A percentile compares a stretch with the other conserved stretches of the same genome.
Evolutionary conservation across 768 basidiomycete genomes (phyloP).

Genomic region (Amanita inopinata): DNA sequence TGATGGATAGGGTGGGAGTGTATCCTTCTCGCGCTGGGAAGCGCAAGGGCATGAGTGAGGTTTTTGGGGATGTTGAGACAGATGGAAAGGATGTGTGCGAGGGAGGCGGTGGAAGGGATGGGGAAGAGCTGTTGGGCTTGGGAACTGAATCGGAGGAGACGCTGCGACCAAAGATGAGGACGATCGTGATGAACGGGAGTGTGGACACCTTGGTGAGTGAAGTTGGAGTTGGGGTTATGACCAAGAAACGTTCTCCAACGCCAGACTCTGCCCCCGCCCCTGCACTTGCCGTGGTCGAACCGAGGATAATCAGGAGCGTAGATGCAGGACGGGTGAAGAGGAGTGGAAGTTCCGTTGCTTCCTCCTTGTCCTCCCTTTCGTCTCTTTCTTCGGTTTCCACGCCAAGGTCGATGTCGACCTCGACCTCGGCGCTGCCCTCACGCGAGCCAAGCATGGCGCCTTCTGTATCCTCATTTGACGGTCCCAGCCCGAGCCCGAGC

Average conservation of each 20-base stretch:
- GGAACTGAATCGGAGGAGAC: constrained; percentile 49
- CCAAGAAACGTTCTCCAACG: no score
- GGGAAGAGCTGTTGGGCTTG: constrained; percentile 3
- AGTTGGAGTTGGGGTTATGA: constrained; percentile 30
- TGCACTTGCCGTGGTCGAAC: constrained; percentile 21
- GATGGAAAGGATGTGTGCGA: constrained; percentile 2
- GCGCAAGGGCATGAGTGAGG: no score
- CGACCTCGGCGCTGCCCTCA: no score
- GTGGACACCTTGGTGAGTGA: constrained; percentile 37
- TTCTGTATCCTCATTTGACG: no score
- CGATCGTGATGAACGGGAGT: constrained; percentile 37
- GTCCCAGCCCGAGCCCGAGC: no score
- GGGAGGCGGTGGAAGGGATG: constrained; percentile 10
- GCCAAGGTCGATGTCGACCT: background rate
- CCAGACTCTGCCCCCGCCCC: background rate
- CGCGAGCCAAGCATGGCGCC: no score
- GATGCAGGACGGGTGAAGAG: constrained; percentile 33
- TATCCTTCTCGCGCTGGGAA: constrained; percentile 12
- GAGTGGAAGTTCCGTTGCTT: constrained; percentile 22
- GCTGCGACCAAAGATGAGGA: constrained; percentile 40
- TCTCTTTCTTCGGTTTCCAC: constrained; percentile 8
- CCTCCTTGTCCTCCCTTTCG: constrained; percentile 12
- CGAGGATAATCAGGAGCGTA: constrained; percentile 51
- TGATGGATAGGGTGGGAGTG: constrained; percentile 19
- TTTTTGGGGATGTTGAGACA: no score